Conservation (phyloP, 75 land plant genomes). For the Cunninghamia lanceolata region DNA sequence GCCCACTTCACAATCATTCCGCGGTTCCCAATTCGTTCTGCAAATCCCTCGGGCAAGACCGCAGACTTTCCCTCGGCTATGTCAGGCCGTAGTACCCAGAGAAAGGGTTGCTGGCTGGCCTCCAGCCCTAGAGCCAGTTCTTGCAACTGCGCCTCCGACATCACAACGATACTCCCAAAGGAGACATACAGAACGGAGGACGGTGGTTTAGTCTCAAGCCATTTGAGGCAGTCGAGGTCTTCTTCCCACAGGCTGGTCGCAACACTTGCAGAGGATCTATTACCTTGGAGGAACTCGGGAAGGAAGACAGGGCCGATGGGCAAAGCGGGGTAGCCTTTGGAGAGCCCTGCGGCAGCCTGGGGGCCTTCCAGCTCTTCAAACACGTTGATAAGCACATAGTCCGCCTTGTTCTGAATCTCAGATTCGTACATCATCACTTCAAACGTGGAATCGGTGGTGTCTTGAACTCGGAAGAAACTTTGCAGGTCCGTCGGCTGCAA, state of each 20-base stretch:
- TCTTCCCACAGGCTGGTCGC: conserved; percentile 20
- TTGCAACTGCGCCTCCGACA: conserved; percentile 6
- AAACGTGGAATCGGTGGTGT: background rate
- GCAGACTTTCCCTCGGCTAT: background rate
- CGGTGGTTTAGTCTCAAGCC: conserved; percentile 15
- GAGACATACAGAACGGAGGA: conserved; percentile 18
- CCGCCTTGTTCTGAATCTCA: conserved; percentile 11
- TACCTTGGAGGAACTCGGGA: background rate
- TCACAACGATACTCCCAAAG: conserved; percentile 14
- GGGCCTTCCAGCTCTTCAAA: conserved; percentile 8
- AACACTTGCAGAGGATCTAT: background rate
- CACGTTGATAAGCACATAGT: conserved; percentile 1
- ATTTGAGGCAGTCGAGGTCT: conserved; percentile 12
- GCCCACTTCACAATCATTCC: conserved; percentile 32
- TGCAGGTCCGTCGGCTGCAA: background rate
- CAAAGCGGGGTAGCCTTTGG: conserved; percentile 7
- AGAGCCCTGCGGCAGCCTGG: background rate
- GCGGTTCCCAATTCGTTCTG: too few relatives aligned
- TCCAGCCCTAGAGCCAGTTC: conserved; percentile 18
- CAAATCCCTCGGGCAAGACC: background rate
- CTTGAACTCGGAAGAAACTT: background rate
- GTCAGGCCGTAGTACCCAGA: conserved; percentile 23
- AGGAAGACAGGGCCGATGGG: conserved; percentile 12
- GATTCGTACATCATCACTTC: background rate
- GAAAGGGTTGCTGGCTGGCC: conserved; percentile 11